Evolutionary conservation across 2,329 filamentous ascomycete genomes (phyloP), one percentile per base, ranked within the genome.

Genomic region (Xylariaceae sp.): DNA sequence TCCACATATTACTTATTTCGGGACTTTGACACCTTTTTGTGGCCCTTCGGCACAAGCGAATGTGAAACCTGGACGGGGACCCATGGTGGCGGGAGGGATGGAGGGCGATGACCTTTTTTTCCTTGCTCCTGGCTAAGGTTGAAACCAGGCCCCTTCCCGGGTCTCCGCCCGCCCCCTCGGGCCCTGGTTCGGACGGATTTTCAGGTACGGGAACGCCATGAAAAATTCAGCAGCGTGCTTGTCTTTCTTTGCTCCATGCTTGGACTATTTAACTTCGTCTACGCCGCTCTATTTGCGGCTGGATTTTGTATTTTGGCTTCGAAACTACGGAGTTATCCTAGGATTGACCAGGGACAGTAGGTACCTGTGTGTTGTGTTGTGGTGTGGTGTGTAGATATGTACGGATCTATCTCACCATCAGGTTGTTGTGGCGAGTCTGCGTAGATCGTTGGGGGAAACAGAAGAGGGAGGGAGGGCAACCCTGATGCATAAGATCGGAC

Each of bases 31-130:
- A 51, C 56, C 30, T 52, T 51, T 56, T 35, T 55, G 45, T 44
- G 17, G 17, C 47, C 56, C 37, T 42, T 58, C 59, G 59, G 61
- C 56, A 59, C 58, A 54, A 58, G 62, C 59, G 56, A 61, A 34
- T 42, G 37, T 13, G 37, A 42, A 42, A 42, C 37, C 37, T 13
- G 11, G 56, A 55, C 59, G 56, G 51, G 51, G 47, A 54, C 57
- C 53, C 52, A 59, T 53, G 42, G 54, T 59, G 56, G 51, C 37
- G 55, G 51, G 35, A 48, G 17, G 17, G 17, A 18, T 18, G 17
- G 17, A 18, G 45, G 37, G 37, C 15, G 15, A 30, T 45, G 23
- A 30, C 23, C 5, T 6, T 30, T 30, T 30, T 30, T 4, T 4
- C 5, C 2, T 4, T 2, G 17, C 55, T 37, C 49, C 18, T 58